phyloP scores from a whole-genome alignment of 2,329 filamentous ascomycete species.

The Arthrinium phaeospermum region DNA sequence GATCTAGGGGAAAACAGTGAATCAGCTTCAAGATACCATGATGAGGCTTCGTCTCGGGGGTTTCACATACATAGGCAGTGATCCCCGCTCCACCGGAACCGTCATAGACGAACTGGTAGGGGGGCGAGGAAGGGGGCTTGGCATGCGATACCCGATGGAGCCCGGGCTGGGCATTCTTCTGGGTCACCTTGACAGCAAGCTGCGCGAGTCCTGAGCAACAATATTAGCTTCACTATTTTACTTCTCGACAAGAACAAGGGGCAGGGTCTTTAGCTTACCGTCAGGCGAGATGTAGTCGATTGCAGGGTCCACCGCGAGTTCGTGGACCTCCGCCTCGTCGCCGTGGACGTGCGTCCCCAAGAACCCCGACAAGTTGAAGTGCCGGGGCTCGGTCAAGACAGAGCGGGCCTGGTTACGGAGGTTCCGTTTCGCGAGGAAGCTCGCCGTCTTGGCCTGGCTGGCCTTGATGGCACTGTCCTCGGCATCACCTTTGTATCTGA shows the following conservation, averaged over 20 bases:
- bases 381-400: not conserved
- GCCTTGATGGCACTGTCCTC: not conserved
- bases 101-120: not conserved
- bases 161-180: not conserved
- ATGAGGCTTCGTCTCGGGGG: not conserved
- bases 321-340: not conserved
- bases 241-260: not conserved
- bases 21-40: not conserved
- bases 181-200: not conserved
- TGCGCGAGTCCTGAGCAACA: not conserved
- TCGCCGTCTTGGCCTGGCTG: not conserved
- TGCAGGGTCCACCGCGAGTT: not conserved
- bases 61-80: not conserved
- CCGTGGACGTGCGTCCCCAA: not conserved
- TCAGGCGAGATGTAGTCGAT: not conserved
- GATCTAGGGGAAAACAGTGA: conserved; percentile 35
- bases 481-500: not conserved
- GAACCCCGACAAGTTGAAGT: not conserved
- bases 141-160: not conserved
- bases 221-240: not conserved
- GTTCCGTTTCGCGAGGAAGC: not conserved
- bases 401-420: not conserved
- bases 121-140: not conserved
- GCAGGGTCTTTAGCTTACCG: not conserved
- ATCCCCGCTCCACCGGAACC: not conserved